A percentile compares a stretch with the other conserved stretches of the same genome.
Evolutionary conservation across 2,329 filamentous ascomycete genomes (phyloP).

Genomic region (Penicillium sp.): DNA sequence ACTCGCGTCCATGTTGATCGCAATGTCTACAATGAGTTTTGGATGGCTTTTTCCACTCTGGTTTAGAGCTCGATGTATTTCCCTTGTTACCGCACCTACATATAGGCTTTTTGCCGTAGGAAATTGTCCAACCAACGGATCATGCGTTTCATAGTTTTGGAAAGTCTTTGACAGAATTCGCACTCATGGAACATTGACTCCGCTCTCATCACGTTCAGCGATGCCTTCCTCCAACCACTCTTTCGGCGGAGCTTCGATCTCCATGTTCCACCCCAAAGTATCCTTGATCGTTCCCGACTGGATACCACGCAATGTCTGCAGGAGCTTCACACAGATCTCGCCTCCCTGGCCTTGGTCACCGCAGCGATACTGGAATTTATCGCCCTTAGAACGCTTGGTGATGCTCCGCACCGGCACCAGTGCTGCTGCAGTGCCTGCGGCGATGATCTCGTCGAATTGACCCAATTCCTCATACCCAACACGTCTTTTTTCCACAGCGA

Average conservation of each 20-base stretch:
- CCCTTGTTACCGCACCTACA: too few relatives aligned
- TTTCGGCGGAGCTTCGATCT: slow-evolving; percentile 33
- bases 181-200: slow-evolving; percentile 27
- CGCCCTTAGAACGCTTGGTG: slow-evolving; percentile 58
- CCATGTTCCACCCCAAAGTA: slow-evolving; percentile 63
- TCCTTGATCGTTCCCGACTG: slow-evolving; percentile 78
- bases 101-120: too few relatives aligned
- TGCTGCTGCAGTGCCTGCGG: slow-evolving; percentile 84
- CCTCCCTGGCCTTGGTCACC: slow-evolving; percentile 50
- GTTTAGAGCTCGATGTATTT: neutral
- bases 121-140: too few relatives aligned
- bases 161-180: neutral
- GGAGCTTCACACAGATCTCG: slow-evolving; percentile 64
- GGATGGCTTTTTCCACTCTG: neutral
- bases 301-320: slow-evolving; percentile 74
- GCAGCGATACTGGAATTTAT: slow-evolving; percentile 52
- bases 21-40: too few relatives aligned
- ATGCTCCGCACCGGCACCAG: slow-evolving; percentile 90
- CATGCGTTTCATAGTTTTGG: neutral
- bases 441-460: slow-evolving; percentile 73
- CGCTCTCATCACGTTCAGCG: slow-evolving; percentile 17
- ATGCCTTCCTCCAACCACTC: slow-evolving; percentile 27
- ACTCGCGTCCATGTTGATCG: too few relatives aligned
- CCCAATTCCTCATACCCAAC: slow-evolving; percentile 57
- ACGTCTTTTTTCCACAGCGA: slow-evolving; percentile 71